These are phyloP conservation scores for Cladosporium sp. DNA, from an alignment of 2,329 filamentous ascomycete genomes.

Conservation along the genomic window DNA sequence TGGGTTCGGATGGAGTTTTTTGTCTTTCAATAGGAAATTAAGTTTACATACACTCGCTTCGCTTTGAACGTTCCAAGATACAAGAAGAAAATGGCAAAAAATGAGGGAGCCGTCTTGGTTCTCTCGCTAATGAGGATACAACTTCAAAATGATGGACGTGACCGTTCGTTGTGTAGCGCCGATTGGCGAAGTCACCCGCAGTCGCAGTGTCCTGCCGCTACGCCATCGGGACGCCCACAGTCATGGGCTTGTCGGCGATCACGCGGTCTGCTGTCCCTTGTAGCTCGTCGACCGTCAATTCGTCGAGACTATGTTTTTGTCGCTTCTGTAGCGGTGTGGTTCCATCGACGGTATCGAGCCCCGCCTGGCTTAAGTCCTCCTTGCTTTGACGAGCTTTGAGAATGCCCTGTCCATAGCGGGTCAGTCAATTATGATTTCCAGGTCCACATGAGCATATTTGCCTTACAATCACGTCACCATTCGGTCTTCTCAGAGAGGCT, in stretches of 20 bases:
- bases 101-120: background rate
- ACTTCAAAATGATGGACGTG: too few species aligned
- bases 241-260: background rate
- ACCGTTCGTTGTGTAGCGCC: too few species aligned
- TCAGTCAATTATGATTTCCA: background rate
- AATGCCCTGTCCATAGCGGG: background rate
- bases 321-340: background rate
- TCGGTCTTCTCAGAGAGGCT: background rate
- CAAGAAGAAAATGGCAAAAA: conserved; percentile 6
- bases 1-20: background rate
- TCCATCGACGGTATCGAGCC: background rate
- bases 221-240: background rate
- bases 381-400: background rate
- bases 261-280: background rate
- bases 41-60: conserved; percentile 6
- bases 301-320: background rate
- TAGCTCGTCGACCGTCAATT: background rate
- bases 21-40: conserved; percentile 3
- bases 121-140: background rate
- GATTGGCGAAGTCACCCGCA: background rate
- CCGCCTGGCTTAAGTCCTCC: background rate
- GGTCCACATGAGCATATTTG: background rate
- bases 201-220: background rate
- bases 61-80: background rate
- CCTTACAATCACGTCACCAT: conserved; percentile 7